phyloP scores from a whole-genome alignment of 2,329 filamentous ascomycete species.

The Microsporum audouinii region DNA sequence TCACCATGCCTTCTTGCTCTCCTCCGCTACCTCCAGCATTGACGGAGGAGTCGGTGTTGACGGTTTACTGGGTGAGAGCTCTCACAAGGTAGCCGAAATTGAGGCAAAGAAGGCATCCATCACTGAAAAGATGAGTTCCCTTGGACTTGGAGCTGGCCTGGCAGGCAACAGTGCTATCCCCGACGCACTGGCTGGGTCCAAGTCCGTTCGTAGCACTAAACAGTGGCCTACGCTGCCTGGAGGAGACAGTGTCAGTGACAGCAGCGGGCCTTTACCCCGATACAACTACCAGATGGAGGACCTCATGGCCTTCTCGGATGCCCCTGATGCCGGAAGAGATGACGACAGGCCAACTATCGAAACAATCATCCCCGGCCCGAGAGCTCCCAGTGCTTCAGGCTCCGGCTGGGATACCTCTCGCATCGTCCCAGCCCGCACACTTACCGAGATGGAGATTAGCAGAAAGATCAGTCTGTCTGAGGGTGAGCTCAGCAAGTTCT shows the following conservation, averaged over 20 bases:
- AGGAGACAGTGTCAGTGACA: slow-evolving; percentile 1
- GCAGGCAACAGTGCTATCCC: neutral
- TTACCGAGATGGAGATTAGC: neutral
- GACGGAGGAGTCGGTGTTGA: slow-evolving; percentile 20
- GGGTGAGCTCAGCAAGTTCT: slow-evolving; percentile 19
- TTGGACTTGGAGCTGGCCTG: neutral
- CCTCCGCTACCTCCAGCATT: slow-evolving; percentile 12
- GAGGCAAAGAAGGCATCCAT: slow-evolving; percentile 10
- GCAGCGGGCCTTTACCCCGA: neutral
- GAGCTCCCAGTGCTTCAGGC: neutral
- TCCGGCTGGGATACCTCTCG: neutral
- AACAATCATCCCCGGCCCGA: neutral
- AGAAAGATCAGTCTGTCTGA: neutral
- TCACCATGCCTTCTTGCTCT: neutral
- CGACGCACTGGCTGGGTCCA: neutral
- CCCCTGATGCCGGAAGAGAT: neutral
- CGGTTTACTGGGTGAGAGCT: slow-evolving; percentile 9
- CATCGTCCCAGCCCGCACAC: neutral
- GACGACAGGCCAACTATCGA: neutral
- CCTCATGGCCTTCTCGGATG: slow-evolving; percentile 17
- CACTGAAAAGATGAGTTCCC: neutral
- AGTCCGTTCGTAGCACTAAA: slow-evolving; percentile 10
- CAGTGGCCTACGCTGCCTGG: slow-evolving; percentile 19
- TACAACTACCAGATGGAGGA: slow-evolving; percentile 8
- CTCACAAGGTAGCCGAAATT: slow-evolving; percentile 13